Percentiles rank a stretch among this genome's conserved stretches.
Conservation (phyloP, 202 grass and related monocot species). For the Saccharum hybrid region DNA sequence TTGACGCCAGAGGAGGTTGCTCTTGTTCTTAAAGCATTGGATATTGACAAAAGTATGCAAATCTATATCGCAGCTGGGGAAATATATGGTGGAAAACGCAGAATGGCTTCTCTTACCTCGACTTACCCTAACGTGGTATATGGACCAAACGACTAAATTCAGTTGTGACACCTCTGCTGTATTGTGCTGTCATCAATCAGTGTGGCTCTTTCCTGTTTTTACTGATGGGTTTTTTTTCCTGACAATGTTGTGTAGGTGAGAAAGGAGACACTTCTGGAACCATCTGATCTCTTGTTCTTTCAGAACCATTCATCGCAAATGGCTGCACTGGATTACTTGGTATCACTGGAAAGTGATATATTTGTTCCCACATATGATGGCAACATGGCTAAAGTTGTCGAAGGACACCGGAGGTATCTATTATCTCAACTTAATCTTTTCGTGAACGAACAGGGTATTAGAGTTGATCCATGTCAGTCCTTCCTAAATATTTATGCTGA, state of each 20-base stretch:
- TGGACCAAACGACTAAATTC: constrained; percentile 27
- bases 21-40: constrained; percentile 78
- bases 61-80: constrained; percentile 94
- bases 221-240: neutral
- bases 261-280: constrained; percentile 80
- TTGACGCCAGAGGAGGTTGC: constrained; percentile 83
- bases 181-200: neutral
- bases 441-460: constrained; percentile 5
- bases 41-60: constrained; percentile 68
- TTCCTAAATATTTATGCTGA: neutral
- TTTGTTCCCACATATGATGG: constrained; percentile 95
- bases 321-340: constrained; percentile 93
- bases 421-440: constrained; percentile 16
- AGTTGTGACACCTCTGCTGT: neutral
- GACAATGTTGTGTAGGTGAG: constrained; percentile 58
- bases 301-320: constrained; percentile 97
- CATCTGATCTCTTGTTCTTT: constrained; percentile 82
- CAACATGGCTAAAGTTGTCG: constrained; percentile 96
- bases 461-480: neutral
- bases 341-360: constrained; percentile 87
- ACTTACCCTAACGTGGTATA: constrained; percentile 88
- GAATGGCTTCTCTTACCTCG: constrained; percentile 75
- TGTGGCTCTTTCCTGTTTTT: neutral
- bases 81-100: constrained; percentile 75
- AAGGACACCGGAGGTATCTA: constrained; percentile 84